phyloP scores from a whole-genome alignment of 1,284 basidiomycete species.

The Ceratobasidium sp. region DNA sequence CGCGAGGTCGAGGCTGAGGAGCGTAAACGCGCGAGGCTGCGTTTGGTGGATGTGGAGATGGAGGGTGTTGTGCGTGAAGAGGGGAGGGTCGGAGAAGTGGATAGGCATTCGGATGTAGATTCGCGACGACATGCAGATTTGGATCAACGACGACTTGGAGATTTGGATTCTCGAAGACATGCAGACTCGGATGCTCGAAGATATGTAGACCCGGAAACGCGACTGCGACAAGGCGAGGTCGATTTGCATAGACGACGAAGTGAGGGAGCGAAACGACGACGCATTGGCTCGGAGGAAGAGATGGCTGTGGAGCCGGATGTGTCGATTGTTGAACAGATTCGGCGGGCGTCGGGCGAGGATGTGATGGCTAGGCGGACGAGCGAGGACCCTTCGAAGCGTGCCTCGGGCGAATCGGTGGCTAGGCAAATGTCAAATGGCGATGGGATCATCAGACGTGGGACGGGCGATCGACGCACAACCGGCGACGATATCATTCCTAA shows the following conservation, averaged over 20 bases:
- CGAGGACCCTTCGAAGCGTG: too few species aligned
- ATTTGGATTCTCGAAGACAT: too few species aligned
- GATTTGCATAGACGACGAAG: constrained; percentile 11
- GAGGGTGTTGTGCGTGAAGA: neutral
- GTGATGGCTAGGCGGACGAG: neutral
- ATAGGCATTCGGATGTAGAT: too few species aligned
- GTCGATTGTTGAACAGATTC: constrained; percentile 36
- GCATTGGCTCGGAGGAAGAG: constrained; percentile 2
- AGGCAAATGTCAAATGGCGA: too few species aligned
- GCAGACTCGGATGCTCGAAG: too few species aligned
- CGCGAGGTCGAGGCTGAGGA: constrained; percentile 26
- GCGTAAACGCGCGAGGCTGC: neutral
- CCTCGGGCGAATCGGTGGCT: too few species aligned
- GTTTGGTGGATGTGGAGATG: neutral
- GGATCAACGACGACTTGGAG: too few species aligned
- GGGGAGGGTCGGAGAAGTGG: neutral
- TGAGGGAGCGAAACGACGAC: constrained; percentile 8
- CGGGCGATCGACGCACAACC: neutral
- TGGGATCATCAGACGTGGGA: neutral
- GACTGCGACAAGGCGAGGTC: neutral
- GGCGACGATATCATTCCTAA: too few species aligned
- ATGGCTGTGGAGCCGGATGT: neutral
- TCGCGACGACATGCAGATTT: too few species aligned
- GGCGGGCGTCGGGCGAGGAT: constrained; percentile 7
- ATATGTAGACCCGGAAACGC: neutral